Percentiles rank a stretch among this genome's conserved stretches.
Evolutionary conservation across 2,329 filamentous ascomycete species (phyloP).

Genomic region (Coniochaeta ligniaria): DNA sequence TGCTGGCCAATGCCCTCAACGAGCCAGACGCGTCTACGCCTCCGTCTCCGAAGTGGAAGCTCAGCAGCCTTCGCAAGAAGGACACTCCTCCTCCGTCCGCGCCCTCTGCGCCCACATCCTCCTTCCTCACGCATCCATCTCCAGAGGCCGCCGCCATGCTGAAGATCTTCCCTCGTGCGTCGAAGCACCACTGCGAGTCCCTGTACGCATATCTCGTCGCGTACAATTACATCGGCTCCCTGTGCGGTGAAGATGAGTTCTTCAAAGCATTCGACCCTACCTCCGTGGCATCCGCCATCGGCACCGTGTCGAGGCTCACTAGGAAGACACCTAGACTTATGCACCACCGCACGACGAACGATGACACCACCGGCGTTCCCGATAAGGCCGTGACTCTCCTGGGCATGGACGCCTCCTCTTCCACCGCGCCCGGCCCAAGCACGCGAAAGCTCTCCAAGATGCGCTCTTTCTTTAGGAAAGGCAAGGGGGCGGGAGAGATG

Average conservation of each 20-base stretch:
- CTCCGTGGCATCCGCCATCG: neutral
- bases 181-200: conserved; percentile 48
- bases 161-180: conserved; percentile 44
- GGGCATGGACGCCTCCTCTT: conserved; percentile 25
- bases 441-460: conserved; percentile 1
- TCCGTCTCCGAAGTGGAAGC: neutral
- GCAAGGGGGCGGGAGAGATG: neutral
- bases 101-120: neutral
- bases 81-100: neutral
- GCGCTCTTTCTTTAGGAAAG: neutral
- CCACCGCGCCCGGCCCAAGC: conserved; percentile 8
- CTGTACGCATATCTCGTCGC: conserved; percentile 53
- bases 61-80: conserved; percentile 3
- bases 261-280: neutral
- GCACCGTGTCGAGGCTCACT: conserved; percentile 1
- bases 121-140: conserved; percentile 1
- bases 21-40: neutral
- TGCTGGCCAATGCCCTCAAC: conserved; percentile 1
- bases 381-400: conserved; percentile 45
- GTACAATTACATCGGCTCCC: conserved; percentile 46
- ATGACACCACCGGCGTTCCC: conserved; percentile 29
- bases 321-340: conserved; percentile 6
- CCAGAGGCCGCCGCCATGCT: conserved; percentile 26
- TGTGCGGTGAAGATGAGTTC: conserved; percentile 16
- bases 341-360: conserved; percentile 5